Evolutionary conservation across 2,329 filamentous ascomycete genomes (phyloP).

Genomic region (Penicillium concentricum): DNA sequence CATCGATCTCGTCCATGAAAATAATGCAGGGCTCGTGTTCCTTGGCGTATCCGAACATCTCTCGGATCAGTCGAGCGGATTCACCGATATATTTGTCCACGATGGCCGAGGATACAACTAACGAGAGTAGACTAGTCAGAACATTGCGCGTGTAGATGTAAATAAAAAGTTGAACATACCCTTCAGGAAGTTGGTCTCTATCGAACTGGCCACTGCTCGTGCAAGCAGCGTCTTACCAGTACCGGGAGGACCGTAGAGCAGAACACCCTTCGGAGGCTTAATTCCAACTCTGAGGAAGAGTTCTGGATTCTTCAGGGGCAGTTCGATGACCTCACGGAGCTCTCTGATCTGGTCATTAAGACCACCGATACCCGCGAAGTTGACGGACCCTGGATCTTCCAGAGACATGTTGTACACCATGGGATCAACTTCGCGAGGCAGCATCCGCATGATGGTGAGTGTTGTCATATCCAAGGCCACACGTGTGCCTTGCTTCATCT

Average conservation of each 20-base stretch:
- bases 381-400: slow-evolving; percentile 95
- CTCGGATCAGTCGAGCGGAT: slow-evolving; percentile 91
- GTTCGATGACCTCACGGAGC: slow-evolving; percentile 93
- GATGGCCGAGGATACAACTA: slow-evolving; percentile 96
- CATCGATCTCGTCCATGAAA: slow-evolving; percentile 99
- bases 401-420: slow-evolving; percentile 99
- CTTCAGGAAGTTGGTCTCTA: slow-evolving; percentile 98
- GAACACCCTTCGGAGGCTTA: slow-evolving; percentile 96
- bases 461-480: slow-evolving; percentile 99
- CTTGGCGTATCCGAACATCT: slow-evolving; percentile 99
- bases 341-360: slow-evolving; percentile 98
- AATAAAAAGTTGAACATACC: slow-evolving; percentile 54
- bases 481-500: slow-evolving; percentile 96
- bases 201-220: slow-evolving; percentile 88
- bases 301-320: slow-evolving; percentile 97
- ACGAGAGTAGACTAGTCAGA: slow-evolving; percentile 1
- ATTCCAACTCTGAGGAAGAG: slow-evolving; percentile 95
- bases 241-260: slow-evolving; percentile 93
- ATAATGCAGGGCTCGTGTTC: slow-evolving; percentile 99
- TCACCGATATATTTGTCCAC: slow-evolving; percentile 99
- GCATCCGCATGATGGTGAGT: slow-evolving; percentile 99
- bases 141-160: background rate
- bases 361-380: slow-evolving; percentile 95
- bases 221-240: slow-evolving; percentile 96
- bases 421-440: slow-evolving; percentile 95